A percentile compares a stretch with the other conserved stretches of the same genome.
These are phyloP conservation scores for Gossypium bickii DNA, from an alignment of 345 rosid genomes.

Conservation along the genomic window DNA sequence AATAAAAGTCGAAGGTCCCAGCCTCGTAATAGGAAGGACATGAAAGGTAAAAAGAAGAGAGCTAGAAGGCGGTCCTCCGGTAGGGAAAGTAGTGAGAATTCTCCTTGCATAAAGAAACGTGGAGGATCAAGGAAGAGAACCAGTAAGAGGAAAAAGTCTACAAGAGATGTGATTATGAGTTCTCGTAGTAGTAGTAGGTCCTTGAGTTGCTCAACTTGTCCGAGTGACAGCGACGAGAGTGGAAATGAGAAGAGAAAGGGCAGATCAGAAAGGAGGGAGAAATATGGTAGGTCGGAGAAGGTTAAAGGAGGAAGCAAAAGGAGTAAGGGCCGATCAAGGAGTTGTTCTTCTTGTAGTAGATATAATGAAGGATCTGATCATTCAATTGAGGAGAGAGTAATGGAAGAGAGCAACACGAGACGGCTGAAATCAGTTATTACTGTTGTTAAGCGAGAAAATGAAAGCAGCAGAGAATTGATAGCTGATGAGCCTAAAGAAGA, in stretches of 20 bases:
- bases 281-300: constrained; percentile 20
- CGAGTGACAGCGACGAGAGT: constrained; percentile 33
- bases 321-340: constrained; percentile 33
- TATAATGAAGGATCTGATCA: constrained; percentile 26
- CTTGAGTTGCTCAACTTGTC: constrained; percentile 39
- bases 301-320: constrained; percentile 20
- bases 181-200: constrained; percentile 40
- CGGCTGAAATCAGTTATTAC: constrained; percentile 60
- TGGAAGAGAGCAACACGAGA: constrained; percentile 28
- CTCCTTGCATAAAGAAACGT: constrained; percentile 27
- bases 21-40: constrained; percentile 33
- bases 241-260: constrained; percentile 36
- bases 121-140: constrained; percentile 42
- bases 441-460: constrained; percentile 22
- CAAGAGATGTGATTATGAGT: constrained; percentile 41
- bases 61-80: constrained; percentile 39
- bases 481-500: constrained; percentile 44
- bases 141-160: constrained; percentile 32
- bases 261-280: constrained; percentile 31
- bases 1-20: constrained; percentile 41
- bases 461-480: constrained; percentile 23
- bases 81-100: constrained; percentile 41
- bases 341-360: constrained; percentile 28
- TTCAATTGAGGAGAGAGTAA: constrained; percentile 32
- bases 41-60: constrained; percentile 50